A percentile compares a stretch with the other conserved stretches of the same genome.
Conservation (phyloP, 2,329 filamentous ascomycete species). For the Dothistroma pini region DNA sequence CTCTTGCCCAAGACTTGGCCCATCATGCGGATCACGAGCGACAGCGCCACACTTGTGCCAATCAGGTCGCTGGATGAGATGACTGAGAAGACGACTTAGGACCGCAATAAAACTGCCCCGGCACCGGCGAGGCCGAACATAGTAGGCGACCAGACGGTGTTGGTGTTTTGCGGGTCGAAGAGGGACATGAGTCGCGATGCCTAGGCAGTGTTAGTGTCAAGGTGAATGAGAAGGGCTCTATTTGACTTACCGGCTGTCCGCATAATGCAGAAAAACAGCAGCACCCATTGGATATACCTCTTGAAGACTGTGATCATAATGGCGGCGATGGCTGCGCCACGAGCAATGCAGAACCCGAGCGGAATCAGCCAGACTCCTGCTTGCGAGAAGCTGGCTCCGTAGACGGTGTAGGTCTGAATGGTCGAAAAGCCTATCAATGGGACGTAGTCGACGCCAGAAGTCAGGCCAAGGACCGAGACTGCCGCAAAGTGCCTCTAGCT, state of each 20-base stretch:
- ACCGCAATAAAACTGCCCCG: slow-evolving; percentile 64
- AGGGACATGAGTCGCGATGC: slow-evolving; percentile 26
- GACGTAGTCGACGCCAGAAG: slow-evolving; percentile 35
- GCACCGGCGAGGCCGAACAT: slow-evolving; percentile 59
- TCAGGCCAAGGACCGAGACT: slow-evolving; percentile 20
- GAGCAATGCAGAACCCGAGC: slow-evolving; percentile 59
- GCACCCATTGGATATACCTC: slow-evolving; percentile 56
- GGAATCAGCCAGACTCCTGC: slow-evolving; percentile 61
- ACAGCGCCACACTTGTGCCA: slow-evolving; percentile 63
- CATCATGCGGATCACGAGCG: slow-evolving; percentile 62
- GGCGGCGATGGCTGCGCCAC: slow-evolving; percentile 56
- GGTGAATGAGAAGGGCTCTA: neutral
- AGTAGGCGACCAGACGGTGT: slow-evolving; percentile 44
- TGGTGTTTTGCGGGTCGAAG: slow-evolving; percentile 23
- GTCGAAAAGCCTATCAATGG: slow-evolving; percentile 55
- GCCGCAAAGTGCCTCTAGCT: slow-evolving; percentile 27
- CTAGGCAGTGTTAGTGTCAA: neutral
- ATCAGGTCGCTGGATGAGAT: slow-evolving; percentile 66
- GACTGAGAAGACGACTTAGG: slow-evolving; percentile 63
- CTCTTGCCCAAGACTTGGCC: slow-evolving; percentile 55
- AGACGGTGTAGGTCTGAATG: slow-evolving; percentile 60
- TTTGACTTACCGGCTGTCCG: slow-evolving; percentile 55
- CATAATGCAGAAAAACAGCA: slow-evolving; percentile 57
- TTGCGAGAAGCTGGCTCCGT: slow-evolving; percentile 39
- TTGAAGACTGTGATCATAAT: slow-evolving; percentile 55